Base-by-base conservation (phyloP, 1,284 basidiomycete species). In the Malassezia obtusa region DNA sequence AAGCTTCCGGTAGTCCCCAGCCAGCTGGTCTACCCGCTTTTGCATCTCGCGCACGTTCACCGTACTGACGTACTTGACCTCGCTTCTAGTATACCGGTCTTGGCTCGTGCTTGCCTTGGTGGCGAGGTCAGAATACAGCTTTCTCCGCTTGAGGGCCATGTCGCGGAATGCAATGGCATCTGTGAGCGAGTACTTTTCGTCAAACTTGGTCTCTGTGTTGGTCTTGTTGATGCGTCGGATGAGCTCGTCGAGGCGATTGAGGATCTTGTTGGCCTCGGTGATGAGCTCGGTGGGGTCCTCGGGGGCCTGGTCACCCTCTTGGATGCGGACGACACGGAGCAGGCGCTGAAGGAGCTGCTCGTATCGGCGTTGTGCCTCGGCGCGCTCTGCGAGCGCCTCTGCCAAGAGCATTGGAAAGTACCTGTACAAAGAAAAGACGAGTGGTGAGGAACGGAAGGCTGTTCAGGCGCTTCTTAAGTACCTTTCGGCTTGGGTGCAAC, bases 211-310 rank as follows among this genome's bases (percentile, higher is more conserved):
- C 30, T 14, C 17, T 6, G 19, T 30, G 43, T 45, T 45, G 14
- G 43, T 45, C 43, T 19, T 11, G 28, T 45, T 45, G 26, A 45
- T 32, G n/a, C 43, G 28, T 17, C 43, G 43, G 43, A 45, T 45
- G 12, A 45, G 43, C 14, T 10, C 14, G 10, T 45, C 26, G 25
- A 45, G 14, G 17, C 43, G 25, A 19, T 45, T 26, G 11, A 45
- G 19, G 21, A 45, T 15, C 26, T 28, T 28, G 17, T 45, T 32
- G 26, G 43, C 43, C 17, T 19, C 17, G 12, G 17, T n/a, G 26
- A 45, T 24, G 11, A 45, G 43, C 26, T 45, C 43, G 15, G 28
- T 15, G 10, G 43, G 28, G 19, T 45, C 43, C 28, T 45, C 43
- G 14, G 28, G 25, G 14, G 43, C 25, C 24, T 26, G 25, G n/a